Conservation (phyloP, 768 basidiomycete genomes). For the Lactifluus rugatus region DNA sequence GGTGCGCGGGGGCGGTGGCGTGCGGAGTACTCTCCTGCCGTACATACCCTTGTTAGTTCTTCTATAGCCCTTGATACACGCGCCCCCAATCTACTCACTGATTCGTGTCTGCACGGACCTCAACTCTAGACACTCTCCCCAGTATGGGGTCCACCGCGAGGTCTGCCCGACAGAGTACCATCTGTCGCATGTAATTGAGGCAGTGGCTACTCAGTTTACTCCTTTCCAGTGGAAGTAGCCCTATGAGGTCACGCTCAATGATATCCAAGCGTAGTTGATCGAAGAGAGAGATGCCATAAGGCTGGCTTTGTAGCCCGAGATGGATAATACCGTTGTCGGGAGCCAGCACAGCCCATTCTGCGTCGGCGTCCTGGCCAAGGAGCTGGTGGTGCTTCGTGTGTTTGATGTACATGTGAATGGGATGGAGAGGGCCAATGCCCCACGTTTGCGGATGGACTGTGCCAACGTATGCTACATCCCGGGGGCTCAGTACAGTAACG, state of each 20-base stretch:
- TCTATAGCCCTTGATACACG: constrained; percentile 4
- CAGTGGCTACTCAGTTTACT: constrained; percentile 25
- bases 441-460: not conserved
- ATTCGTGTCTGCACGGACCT: constrained; percentile 6
- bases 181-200: constrained; percentile 34
- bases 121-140: constrained; percentile 5
- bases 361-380: not conserved
- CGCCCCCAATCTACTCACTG: constrained; percentile 8
- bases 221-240: not conserved
- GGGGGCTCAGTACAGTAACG: not conserved
- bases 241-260: constrained; percentile 24
- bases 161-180: constrained; percentile 30
- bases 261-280: constrained; percentile 35
- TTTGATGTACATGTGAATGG: constrained; percentile 3
- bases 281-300: constrained; percentile 31
- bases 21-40: too few species aligned
- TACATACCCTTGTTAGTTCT: constrained; percentile 9
- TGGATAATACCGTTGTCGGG: constrained; percentile 23
- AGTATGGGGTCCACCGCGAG: constrained; percentile 24
- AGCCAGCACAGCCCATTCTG: constrained; percentile 23
- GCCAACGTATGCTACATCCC: not conserved
- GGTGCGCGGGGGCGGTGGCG: too few species aligned
- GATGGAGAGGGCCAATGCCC: not conserved
- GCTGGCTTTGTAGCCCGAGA: constrained; percentile 21
- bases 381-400: constrained; percentile 6